These are phyloP conservation scores for Colletotrichum trifolii DNA, from an alignment of 2,329 filamentous ascomycete genomes.

Conservation along the genomic window DNA sequence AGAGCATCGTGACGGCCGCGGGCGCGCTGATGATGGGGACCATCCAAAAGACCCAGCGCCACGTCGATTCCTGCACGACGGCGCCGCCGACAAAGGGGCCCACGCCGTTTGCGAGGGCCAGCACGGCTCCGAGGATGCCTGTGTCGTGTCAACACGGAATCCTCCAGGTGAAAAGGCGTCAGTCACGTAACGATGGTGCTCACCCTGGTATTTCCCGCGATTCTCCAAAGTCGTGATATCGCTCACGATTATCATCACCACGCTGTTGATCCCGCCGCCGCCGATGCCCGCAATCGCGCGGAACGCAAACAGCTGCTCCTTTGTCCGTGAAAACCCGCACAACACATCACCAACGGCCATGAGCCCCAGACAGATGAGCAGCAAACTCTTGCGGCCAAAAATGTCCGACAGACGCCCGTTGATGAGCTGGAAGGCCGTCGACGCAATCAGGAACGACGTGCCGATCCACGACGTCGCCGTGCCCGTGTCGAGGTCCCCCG, in stretches of 20 bases:
- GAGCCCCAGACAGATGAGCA: constrained; percentile 43
- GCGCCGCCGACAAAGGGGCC: constrained; percentile 47
- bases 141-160: too few species aligned
- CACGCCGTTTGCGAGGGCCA: constrained; percentile 51
- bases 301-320: constrained; percentile 48
- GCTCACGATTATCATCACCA: constrained; percentile 51
- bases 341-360: constrained; percentile 45
- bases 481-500: constrained; percentile 44
- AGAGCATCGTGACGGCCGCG: constrained; percentile 40
- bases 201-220: constrained; percentile 46
- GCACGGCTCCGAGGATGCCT: constrained; percentile 42
- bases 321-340: constrained; percentile 46
- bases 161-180: too few species aligned
- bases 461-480: constrained; percentile 49
- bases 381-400: constrained; percentile 48
- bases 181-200: not conserved
- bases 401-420: constrained; percentile 50
- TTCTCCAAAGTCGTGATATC: constrained; percentile 50
- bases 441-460: constrained; percentile 51
- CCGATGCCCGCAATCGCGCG: constrained; percentile 49
- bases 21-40: constrained; percentile 40
- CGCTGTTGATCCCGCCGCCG: constrained; percentile 47
- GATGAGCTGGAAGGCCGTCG: constrained; percentile 49
- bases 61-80: constrained; percentile 42
- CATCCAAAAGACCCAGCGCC: constrained; percentile 47